A percentile compares a stretch with the other conserved stretches of the same genome.
Evolutionary conservation across 2,329 filamentous ascomycete genomes (phyloP).

Genomic region (Davidsoniella virescens): DNA sequence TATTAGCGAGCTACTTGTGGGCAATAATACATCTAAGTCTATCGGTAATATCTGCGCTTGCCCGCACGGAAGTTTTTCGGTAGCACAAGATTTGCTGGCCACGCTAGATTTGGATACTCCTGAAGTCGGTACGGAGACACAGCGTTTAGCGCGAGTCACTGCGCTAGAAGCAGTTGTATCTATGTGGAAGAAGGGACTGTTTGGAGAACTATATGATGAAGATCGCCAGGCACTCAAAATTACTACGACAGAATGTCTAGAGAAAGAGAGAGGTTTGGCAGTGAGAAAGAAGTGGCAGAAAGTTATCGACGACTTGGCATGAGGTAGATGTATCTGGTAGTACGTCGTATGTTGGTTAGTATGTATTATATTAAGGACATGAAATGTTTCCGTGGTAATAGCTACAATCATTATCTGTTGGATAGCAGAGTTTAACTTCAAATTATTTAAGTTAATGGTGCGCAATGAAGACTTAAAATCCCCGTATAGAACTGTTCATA

Average conservation of each 20-base stretch:
- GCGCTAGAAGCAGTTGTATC: constrained; percentile 27
- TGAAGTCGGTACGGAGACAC: constrained; percentile 34
- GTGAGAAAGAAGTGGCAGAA: constrained; percentile 28
- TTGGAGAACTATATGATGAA: constrained; percentile 21
- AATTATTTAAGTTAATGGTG: too few species aligned
- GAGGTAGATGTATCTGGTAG: constrained; percentile 1
- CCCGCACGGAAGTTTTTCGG: constrained; percentile 14
- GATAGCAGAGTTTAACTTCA: too few species aligned
- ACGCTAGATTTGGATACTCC: constrained; percentile 31
- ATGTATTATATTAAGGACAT: too few species aligned
- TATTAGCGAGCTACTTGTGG: constrained; percentile 28
- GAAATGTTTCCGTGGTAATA: too few species aligned
- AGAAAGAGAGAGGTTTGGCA: constrained; percentile 28
- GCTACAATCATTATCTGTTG: too few species aligned
- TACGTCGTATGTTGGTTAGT: too few species aligned
- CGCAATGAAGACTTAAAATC: too few species aligned
- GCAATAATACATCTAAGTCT: constrained; percentile 16
- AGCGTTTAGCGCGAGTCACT: constrained; percentile 31
- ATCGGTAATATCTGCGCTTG: constrained; percentile 17
- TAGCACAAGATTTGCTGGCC: constrained; percentile 24
- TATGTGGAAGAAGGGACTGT: constrained; percentile 27
- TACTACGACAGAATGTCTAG: constrained; percentile 22
- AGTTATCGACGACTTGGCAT: constrained; percentile 20
- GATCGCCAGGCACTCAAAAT: constrained; percentile 19
- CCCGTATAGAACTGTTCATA: too few species aligned